A percentile compares a stretch with the other conserved stretches of the same genome.
phyloP scores from a whole-genome alignment of 2,329 filamentous ascomycete genomes.

The Kalmusia sp. region DNA sequence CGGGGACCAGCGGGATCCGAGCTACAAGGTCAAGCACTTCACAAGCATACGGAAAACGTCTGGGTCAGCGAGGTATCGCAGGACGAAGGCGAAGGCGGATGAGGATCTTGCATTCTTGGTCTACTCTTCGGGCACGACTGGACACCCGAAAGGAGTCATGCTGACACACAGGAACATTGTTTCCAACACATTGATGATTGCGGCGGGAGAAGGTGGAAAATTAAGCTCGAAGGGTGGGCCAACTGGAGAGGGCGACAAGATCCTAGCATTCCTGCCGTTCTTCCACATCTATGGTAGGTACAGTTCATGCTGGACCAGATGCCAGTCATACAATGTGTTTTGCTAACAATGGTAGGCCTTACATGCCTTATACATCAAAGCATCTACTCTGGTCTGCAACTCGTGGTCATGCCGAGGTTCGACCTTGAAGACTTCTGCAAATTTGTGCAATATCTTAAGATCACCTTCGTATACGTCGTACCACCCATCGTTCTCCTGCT shows the following conservation, averaged over 20 bases:
- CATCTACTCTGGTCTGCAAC: constrained; percentile 69
- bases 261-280: constrained; percentile 84
- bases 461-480: constrained; percentile 83
- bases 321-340: background rate
- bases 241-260: constrained; percentile 71
- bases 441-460: constrained; percentile 74
- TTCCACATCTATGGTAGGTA: constrained; percentile 85
- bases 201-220: constrained; percentile 53
- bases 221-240: constrained; percentile 65
- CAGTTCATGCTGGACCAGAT: background rate
- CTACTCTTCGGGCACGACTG: constrained; percentile 90
- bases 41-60: constrained; percentile 71
- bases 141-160: constrained; percentile 89
- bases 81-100: constrained; percentile 68
- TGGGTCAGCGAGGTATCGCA: constrained; percentile 64
- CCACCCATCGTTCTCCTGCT: constrained; percentile 84
- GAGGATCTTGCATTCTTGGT: constrained; percentile 84
- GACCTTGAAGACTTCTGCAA: constrained; percentile 80
- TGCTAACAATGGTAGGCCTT: constrained; percentile 58
- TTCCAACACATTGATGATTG: constrained; percentile 65
- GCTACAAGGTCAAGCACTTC: constrained; percentile 72
- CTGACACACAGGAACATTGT: constrained; percentile 84
- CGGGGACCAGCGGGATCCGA: constrained; percentile 70
- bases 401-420: constrained; percentile 79
- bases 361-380: constrained; percentile 75